Evolutionary conservation across 1,284 basidiomycete species (phyloP), one percentile per base, ranked within the genome.

Genomic region (Naganishia cerealis): DNA sequence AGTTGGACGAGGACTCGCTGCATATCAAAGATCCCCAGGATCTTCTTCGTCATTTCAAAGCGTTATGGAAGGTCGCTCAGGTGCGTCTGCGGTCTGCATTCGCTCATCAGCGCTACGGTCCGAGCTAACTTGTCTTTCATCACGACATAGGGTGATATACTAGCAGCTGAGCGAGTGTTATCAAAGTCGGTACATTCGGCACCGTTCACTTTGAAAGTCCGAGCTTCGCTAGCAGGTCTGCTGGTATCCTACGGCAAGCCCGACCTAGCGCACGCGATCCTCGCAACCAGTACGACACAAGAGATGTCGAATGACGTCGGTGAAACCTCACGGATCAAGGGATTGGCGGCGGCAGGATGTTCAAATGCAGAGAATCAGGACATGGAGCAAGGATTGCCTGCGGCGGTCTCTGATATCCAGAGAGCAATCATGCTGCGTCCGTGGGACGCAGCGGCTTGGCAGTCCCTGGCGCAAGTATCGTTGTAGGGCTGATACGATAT

Each of bases 1-100:
- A 84, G 1, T 81, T 92, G 39, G 85, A 90, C 89, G 71, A 68
- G 80, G 77, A 12, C 46, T 52, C 40, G 26, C 10, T 55, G 62
- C 33, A 42, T 24, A 24, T 53, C 42, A 39, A 53, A 43, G 57
- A 61, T 50, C 33, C 46, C 24, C 56, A 66, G 13, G 26, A 56
- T 56, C 65, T 70, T 26, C 24, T 67, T 24, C 46, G 46, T 5
- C 58, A 59, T 38, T 55, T 66, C 57, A 67, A 53, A 82, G 82
- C 26, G 74, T 84, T 50, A 29, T 65, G 65, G 67, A 57, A 57
- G 29, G 55, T 66, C 18, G 48, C 52, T 5, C 71, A 59, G 29
- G 54, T 67, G 9, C 42, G 53, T 15, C 56, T 66, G 21, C 6
- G 39, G 6, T 18, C 56, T 66, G 21, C 6, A 50, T 2, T 18